Evolutionary conservation across 495 filamentous ascomycete genomes (phyloP), one percentile per base, ranked within the genome.

Genomic region (Daldinia vernicosa): DNA sequence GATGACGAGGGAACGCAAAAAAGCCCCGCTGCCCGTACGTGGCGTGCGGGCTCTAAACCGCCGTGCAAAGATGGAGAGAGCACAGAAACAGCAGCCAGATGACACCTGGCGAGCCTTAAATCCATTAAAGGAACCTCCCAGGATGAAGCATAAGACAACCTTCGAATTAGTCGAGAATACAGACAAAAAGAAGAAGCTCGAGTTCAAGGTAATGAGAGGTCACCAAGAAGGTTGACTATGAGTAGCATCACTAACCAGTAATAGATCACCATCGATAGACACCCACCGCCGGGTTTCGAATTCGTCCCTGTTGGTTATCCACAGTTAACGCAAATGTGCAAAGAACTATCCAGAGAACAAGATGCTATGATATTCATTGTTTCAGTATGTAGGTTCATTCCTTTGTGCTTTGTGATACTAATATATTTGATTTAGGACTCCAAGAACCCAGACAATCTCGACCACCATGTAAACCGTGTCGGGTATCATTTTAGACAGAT

Each of bases 241-340:
- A 35, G 35, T 37, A 54, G 4, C 12, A 67, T 32, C 70, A 69
- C 77, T 82, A 58, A 83, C 74, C 12, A 43, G 14, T 26, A 50
- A 24, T 63, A 87, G 86, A 78, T 82, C 35, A 84, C 83, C 26
- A 78, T 81, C 53, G 71, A 74, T 14, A 62, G 67, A 26, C 68
- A 80, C 7, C 84, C 93, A 27, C 93, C 93, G 2, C 85, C 84
- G n/a, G 93, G 92, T 6, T 97, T 92, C 70, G 90, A 89, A 27
- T 96, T 94, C 75, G 89, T 97, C 60, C 90, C 92, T n/a, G 86
- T 89, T 58, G 94, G 94, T 24, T 89, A 92, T 74, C 92, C 92
- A 0, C 84, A 86, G 43, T 79, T 97, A 54, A 94, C 92, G 5
- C 85, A 84, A 12, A 80, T 82, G 27, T 97, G 94, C 83, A 96